Percentiles rank a stretch among this genome's conserved stretches.
phyloP scores from a whole-genome alignment of 306 rosid genomes.

The Morella rubra region DNA sequence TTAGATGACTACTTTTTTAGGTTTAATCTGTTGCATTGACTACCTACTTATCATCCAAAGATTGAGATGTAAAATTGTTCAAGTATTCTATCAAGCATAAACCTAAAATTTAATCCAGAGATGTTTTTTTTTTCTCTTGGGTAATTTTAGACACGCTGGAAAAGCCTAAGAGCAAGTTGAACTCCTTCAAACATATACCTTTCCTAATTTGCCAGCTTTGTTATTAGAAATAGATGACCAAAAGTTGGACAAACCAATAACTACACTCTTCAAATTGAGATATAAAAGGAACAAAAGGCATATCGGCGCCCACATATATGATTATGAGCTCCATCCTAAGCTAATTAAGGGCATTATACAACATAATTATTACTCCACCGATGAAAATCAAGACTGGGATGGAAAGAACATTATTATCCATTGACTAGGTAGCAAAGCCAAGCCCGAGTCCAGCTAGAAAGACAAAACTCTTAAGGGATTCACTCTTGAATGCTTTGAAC shows the following conservation, averaged over 20 bases:
- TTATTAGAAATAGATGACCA: not conserved
- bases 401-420: slow-evolving; percentile 39
- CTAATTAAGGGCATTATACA: slow-evolving; percentile 28
- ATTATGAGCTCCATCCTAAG: not conserved
- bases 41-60: too few species aligned
- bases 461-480: slow-evolving; percentile 12
- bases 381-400: slow-evolving; percentile 34
- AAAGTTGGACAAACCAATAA: not conserved
- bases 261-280: not conserved
- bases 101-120: too few species aligned
- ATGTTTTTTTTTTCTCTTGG: too few species aligned
- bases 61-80: too few species aligned
- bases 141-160: not conserved
- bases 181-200: not conserved
- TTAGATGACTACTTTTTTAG: too few species aligned
- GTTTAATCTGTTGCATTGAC: too few species aligned
- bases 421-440: slow-evolving; percentile 45
- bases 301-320: not conserved
- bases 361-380: slow-evolving; percentile 21
- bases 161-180: not conserved
- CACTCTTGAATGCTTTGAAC: slow-evolving; percentile 30
- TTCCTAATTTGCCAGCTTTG: too few species aligned
- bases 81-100: too few species aligned
- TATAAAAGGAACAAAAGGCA: slow-evolving; percentile 8
- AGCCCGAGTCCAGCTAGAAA: slow-evolving; percentile 14